Conservation (phyloP, 495 filamentous ascomycete genomes). For the Elasticomyces elasticus region DNA sequence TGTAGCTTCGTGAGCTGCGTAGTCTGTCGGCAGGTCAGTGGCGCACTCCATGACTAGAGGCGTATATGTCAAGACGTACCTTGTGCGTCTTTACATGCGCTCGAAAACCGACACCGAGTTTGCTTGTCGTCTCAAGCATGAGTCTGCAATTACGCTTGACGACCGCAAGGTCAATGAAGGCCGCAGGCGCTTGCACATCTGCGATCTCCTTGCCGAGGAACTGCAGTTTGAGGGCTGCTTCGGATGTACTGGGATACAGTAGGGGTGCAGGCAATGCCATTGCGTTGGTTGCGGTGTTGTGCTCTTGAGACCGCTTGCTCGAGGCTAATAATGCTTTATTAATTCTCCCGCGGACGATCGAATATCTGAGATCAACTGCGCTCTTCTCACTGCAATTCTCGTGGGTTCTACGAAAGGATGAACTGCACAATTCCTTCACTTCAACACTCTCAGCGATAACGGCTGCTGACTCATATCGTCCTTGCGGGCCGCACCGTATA, state of each 20-base stretch:
- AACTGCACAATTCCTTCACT: too few relatives aligned
- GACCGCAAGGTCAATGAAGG: constrained; percentile 59
- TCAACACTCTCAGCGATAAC: too few relatives aligned
- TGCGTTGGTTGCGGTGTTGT: background rate
- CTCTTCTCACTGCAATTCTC: too few relatives aligned
- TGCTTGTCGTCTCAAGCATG: constrained; percentile 56
- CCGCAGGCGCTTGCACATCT: constrained; percentile 55
- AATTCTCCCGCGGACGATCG: too few relatives aligned
- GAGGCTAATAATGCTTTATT: background rate
- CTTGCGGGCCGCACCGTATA: too few relatives aligned
- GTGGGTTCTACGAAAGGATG: too few relatives aligned
- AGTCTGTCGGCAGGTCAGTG: constrained; percentile 43
- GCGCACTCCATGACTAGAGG: too few relatives aligned
- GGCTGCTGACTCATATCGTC: too few relatives aligned
- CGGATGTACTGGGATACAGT: constrained; percentile 26
- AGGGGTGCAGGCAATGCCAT: constrained; percentile 10
- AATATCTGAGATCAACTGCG: too few relatives aligned
- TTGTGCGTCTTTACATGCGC: constrained; percentile 87
- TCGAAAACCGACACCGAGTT: constrained; percentile 57
- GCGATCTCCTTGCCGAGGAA: constrained; percentile 55
- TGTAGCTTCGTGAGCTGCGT: constrained; percentile 63
- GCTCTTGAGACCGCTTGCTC: too few relatives aligned
- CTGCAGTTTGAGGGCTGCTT: constrained; percentile 24
- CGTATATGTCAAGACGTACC: constrained; percentile 42
- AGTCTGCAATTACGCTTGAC: constrained; percentile 58